These are phyloP conservation scores for Metarhizium guizhouense DNA, from an alignment of 2,329 filamentous ascomycete species.

Conservation along the genomic window DNA sequence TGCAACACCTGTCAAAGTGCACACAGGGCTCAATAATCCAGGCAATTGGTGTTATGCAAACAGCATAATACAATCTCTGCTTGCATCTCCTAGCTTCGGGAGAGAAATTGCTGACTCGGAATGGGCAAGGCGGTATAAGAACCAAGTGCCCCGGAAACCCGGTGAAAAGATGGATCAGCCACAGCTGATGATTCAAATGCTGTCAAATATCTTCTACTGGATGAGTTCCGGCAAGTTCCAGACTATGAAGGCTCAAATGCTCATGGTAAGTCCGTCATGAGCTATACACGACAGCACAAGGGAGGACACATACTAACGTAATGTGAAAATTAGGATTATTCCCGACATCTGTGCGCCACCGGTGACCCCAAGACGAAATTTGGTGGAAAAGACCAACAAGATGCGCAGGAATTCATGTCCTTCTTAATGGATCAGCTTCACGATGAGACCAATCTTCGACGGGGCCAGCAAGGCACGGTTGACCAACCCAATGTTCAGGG, in stretches of 20 bases:
- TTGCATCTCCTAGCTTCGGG: constrained; percentile 62
- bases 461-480: constrained; percentile 30
- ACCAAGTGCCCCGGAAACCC: constrained; percentile 49
- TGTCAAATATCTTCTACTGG: constrained; percentile 52
- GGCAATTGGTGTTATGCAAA: constrained; percentile 88
- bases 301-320: not conserved
- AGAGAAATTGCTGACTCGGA: constrained; percentile 50
- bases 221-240: constrained; percentile 41
- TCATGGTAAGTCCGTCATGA: constrained; percentile 39
- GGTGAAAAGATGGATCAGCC: constrained; percentile 44
- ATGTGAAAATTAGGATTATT: constrained; percentile 43
- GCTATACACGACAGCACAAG: not conserved
- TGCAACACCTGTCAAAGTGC: constrained; percentile 11
- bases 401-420: constrained; percentile 81
- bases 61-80: constrained; percentile 75
- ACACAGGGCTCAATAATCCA: constrained; percentile 68
- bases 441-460: constrained; percentile 67
- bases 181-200: constrained; percentile 50
- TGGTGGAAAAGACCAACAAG: constrained; percentile 72
- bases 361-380: constrained; percentile 37
- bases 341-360: constrained; percentile 24
- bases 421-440: constrained; percentile 76
- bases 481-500: constrained; percentile 23
- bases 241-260: constrained; percentile 43
- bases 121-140: constrained; percentile 55